These are phyloP conservation scores for Entomortierella chlamydospora DNA, from an alignment of 192 early-diverging fungal genomes.

Conservation along the genomic window DNA sequence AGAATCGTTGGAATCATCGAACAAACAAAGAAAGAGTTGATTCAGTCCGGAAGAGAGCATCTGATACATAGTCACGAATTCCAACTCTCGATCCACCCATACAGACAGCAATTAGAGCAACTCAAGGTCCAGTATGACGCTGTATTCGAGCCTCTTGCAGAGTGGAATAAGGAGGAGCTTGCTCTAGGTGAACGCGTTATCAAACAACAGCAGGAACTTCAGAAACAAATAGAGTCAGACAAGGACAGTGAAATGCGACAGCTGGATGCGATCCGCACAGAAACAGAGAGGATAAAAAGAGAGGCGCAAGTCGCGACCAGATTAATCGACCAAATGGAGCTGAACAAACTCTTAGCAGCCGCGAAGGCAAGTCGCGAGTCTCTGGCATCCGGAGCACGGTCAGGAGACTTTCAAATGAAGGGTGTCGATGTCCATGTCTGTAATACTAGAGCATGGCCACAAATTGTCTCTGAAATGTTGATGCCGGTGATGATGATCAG, in stretches of 20 bases:
- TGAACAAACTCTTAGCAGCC: not conserved
- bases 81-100: slow-evolving; percentile 7
- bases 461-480: slow-evolving; percentile 36
- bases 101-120: not conserved
- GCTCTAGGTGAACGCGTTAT: not conserved
- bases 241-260: not conserved
- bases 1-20: not conserved
- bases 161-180: slow-evolving; percentile 1
- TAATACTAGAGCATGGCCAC: slow-evolving; percentile 12
- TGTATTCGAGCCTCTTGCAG: not conserved
- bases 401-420: slow-evolving; percentile 11
- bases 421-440: not conserved
- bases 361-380: not conserved
- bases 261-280: slow-evolving; percentile 5
- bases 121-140: slow-evolving; percentile 14
- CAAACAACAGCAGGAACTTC: not conserved
- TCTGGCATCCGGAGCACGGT: not conserved
- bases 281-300: not conserved
- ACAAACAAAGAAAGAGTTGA: not conserved
- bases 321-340: not conserved
- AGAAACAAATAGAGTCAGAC: not conserved
- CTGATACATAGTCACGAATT: slow-evolving; percentile 12
- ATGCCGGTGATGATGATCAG: slow-evolving; percentile 26
- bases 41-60: not conserved
- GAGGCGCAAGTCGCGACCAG: not conserved